Conservation (phyloP, 2,329 filamentous ascomycete genomes). For the Ploettnerulaceae sp. region DNA sequence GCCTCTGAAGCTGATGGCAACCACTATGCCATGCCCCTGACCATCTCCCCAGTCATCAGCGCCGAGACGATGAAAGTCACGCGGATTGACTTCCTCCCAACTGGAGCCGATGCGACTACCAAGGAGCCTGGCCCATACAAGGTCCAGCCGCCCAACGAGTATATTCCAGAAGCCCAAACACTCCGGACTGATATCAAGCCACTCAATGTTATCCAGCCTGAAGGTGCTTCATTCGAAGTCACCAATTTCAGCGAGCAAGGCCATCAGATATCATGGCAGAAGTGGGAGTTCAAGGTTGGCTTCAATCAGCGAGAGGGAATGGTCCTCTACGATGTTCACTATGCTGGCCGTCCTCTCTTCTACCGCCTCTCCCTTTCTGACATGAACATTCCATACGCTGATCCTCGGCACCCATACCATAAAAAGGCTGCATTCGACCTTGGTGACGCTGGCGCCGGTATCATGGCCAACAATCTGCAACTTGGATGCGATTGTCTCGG, state of each 20-base stretch:
- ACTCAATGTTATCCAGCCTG: constrained; percentile 58
- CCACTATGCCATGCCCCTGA: constrained; percentile 63
- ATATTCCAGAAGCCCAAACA: constrained; percentile 57
- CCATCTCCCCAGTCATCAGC: constrained; percentile 62
- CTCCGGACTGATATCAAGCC: constrained; percentile 59
- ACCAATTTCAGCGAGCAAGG: constrained; percentile 47
- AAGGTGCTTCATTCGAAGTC: constrained; percentile 57
- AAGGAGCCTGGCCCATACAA: constrained; percentile 53
- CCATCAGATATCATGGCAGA: constrained; percentile 59
- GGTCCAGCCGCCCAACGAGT: constrained; percentile 54
- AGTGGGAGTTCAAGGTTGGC: constrained; percentile 56
- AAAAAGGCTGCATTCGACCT: constrained; percentile 68
- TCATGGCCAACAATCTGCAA: constrained; percentile 65
- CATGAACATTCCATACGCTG: constrained; percentile 56
- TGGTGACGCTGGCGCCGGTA: constrained; percentile 60
- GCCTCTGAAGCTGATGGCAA: constrained; percentile 57
- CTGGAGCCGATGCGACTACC: constrained; percentile 56
- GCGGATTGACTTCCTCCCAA: constrained; percentile 65
- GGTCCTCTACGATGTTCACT: constrained; percentile 62
- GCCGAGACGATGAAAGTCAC: constrained; percentile 58
- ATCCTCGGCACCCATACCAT: constrained; percentile 63
- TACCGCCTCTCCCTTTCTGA: constrained; percentile 63
- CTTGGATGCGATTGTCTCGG: constrained; percentile 68
- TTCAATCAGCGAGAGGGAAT: constrained; percentile 62
- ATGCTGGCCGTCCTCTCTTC: constrained; percentile 59